A percentile compares a stretch with the other conserved stretches of the same genome.
These are phyloP conservation scores for Blastocystis sp. DNA, from an alignment of 352 stramenopile species.

Conservation along the genomic window DNA sequence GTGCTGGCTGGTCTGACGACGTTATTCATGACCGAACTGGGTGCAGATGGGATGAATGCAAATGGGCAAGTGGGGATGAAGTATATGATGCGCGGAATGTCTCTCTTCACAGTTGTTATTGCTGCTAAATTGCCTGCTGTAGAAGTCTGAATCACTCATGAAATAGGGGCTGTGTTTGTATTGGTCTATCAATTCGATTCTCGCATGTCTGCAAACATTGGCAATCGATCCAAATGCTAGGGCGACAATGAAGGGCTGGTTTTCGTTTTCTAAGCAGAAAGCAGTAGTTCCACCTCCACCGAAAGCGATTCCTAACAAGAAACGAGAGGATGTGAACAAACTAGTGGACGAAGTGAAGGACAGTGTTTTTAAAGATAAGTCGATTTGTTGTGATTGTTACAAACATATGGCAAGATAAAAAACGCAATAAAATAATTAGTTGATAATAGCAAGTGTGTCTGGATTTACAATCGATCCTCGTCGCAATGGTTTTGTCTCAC, in stretches of 20 bases:
- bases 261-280: background rate
- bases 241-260: background rate
- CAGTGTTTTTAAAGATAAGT: background rate
- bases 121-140: slow-evolving; percentile 22
- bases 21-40: slow-evolving; percentile 56
- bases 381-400: background rate
- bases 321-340: background rate
- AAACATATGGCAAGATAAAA: background rate
- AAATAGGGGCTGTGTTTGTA: slow-evolving; percentile 36
- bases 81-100: slow-evolving; percentile 58
- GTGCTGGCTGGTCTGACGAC: slow-evolving; percentile 19
- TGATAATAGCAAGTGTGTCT: slow-evolving; percentile 46
- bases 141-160: background rate
- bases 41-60: slow-evolving; percentile 43
- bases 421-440: background rate
- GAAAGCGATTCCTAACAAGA: background rate
- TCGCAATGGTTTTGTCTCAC: slow-evolving; percentile 27
- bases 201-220: slow-evolving; percentile 18
- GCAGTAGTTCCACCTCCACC: background rate
- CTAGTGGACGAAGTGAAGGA: slow-evolving; percentile 9
- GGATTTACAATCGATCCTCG: slow-evolving; percentile 22
- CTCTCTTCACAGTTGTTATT: slow-evolving; percentile 35
- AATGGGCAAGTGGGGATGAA: slow-evolving; percentile 51
- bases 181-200: slow-evolving; percentile 14
- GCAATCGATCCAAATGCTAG: background rate